A percentile compares a stretch with the other conserved stretches of the same genome.
Conservation (phyloP, 2,329 filamentous ascomycete genomes). For the Penicillium fuscoglaucum region DNA sequence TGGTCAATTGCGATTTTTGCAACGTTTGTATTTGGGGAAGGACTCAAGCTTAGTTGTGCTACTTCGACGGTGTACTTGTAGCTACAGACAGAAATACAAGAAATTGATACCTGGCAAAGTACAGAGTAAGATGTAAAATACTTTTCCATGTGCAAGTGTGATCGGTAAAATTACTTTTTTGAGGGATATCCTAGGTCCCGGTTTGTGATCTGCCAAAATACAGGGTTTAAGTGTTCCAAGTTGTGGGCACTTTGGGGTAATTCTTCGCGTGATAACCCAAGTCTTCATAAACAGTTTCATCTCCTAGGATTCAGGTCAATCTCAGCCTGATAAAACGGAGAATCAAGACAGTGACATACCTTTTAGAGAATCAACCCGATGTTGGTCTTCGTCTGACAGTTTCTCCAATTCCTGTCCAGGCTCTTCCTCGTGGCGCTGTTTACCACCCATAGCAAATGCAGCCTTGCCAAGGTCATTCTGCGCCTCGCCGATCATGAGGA, state of each 20-base stretch:
- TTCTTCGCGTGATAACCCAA: constrained; percentile 60
- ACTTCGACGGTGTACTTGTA: neutral
- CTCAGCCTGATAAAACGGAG: neutral
- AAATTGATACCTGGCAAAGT: neutral
- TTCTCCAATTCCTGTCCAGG: constrained; percentile 71
- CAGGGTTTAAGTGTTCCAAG: constrained; percentile 49
- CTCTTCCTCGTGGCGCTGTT: constrained; percentile 60
- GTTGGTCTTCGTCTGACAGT: constrained; percentile 71
- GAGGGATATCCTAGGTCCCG: neutral
- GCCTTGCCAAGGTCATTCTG: constrained; percentile 38
- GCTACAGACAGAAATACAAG: neutral
- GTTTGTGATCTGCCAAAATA: neutral
- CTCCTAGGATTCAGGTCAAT: constrained; percentile 41
- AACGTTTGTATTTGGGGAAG: neutral
- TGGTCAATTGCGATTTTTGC: neutral
- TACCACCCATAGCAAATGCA: constrained; percentile 37
- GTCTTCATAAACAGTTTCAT: constrained; percentile 63
- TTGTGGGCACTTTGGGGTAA: constrained; percentile 64
- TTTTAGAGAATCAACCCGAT: constrained; percentile 62
- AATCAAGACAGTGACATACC: constrained; percentile 40
- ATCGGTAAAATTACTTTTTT: neutral
- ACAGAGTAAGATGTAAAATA: neutral
- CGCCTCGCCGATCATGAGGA: constrained; percentile 71
- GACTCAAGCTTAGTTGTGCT: neutral
- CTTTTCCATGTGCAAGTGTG: too few species aligned